Conservation (phyloP, 148 eudicot species). For the Fagopyrum esculentum region DNA sequence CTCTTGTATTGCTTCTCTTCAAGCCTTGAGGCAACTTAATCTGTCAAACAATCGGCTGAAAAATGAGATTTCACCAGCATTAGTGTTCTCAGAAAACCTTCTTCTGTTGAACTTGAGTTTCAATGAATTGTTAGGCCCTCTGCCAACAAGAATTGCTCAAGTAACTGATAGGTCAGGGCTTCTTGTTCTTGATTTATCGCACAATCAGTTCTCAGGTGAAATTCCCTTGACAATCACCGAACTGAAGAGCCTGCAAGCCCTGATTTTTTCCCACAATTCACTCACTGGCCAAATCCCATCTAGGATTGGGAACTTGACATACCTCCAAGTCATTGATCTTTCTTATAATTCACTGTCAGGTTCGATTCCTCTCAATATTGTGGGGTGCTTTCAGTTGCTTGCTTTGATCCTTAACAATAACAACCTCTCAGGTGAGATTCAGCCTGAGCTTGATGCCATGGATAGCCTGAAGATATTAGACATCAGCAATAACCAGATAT, state of each 20-base stretch:
- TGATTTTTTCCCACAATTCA: conserved; percentile 73
- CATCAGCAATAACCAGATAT: conserved; percentile 68
- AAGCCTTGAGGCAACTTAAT: conserved; percentile 58
- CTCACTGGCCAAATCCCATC: conserved; percentile 66
- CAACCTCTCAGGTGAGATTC: conserved; percentile 82
- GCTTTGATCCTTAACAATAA: conserved; percentile 74
- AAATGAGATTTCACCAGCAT: conserved; percentile 68
- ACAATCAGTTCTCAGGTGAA: conserved; percentile 73
- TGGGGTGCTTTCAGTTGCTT: conserved; percentile 87
- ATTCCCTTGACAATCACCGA: conserved; percentile 63
- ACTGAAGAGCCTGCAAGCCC: conserved; percentile 70
- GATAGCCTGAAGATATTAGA: conserved; percentile 80
- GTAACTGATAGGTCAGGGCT: conserved; percentile 63
- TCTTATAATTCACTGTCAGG: conserved; percentile 76
- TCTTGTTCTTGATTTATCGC: conserved; percentile 74
- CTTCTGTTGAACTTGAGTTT: conserved; percentile 72
- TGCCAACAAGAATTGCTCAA: conserved; percentile 54
- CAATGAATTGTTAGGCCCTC: conserved; percentile 59
- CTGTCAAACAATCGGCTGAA: conserved; percentile 56
- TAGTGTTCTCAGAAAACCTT: conserved; percentile 65
- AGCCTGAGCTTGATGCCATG: conserved; percentile 86
- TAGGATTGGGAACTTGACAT: conserved; percentile 84
- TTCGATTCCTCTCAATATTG: conserved; percentile 75
- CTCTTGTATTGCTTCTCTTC: conserved; percentile 64
- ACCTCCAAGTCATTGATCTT: conserved; percentile 91